Base-by-base conservation (phyloP, 768 basidiomycete species). In the Phylloporus rhodoxanthus region DNA sequence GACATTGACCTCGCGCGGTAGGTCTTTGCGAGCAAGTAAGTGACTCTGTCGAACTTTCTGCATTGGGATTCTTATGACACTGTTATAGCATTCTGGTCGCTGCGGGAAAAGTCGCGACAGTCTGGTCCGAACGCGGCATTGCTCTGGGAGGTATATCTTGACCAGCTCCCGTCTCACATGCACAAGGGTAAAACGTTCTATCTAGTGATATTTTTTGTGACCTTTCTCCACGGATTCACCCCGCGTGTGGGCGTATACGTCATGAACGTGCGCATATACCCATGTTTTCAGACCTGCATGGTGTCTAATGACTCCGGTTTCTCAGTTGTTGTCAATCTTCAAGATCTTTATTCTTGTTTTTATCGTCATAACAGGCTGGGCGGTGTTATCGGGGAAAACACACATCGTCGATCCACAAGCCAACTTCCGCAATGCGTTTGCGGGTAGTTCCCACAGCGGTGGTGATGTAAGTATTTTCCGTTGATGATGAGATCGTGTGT, bases 341-440 rank as follows among this genome's bases (percentile, higher is more conserved):
- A 82, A 82, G 58, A 74, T 77, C 5, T 46, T 69, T 13, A 76
- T 82, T 42, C 67, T 83, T 0, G 21, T 77, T n/a, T 73, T 82
- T 51, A 64, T 85, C 38, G 75, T 80, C 1, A 62, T 82, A 36
- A 75, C 79, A 4, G 80, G 81, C 3, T 77, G 80, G 69, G 78
- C 78, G 20, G 84, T 84, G 8, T 72, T 85, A 10, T 74, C 75
- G 4, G 83, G 81, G 1, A 68, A 73, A 46, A 82, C 80, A 2
- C 70, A 69, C 8, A 72, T 85, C n/a, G 34, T 70, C 37, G 75
- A 84, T 61, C 80, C 84, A 0, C 71, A 75, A 41, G 71, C 68
- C 33, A 81, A 82, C 61, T 85, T 85, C 63, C 70, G 66, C 34
- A 62, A 83, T 56, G 69, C 77, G 0, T 86, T 85, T 48, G 71